Base-by-base conservation (phyloP, 2,329 filamentous ascomycete genomes). In the Neonectria punicea region DNA sequence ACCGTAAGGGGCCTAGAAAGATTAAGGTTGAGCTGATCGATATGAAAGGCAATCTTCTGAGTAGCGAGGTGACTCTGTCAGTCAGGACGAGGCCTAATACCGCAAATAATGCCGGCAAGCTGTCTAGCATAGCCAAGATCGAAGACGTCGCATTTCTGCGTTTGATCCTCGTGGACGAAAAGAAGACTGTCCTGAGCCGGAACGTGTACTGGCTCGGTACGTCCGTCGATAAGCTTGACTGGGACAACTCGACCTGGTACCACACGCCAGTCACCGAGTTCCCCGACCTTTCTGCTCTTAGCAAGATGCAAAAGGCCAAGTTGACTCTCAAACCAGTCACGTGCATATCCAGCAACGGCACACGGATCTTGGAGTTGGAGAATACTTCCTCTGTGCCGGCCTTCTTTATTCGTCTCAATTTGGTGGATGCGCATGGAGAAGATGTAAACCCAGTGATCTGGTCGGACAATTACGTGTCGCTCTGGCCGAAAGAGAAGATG, bases 161-260 rank as follows among this genome's bases (percentile, higher is more conserved):
- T n/a, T 39, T 39, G 36, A 39, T n/a, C 14, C 36, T 39, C 14
- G 14, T n/a, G 14, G 36, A 8, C 36, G 36, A 66, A 0, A 67
- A 64, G 1, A 70, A 72, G 1, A 60, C 68, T 14, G 67, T 78
- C 1, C 68, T 90, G 2, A 88, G 85, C 65, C 80, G 86, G 2
- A 90, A 89, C 67, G 84, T 89, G 0, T 90, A 90, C 78, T 90
- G 88, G 87, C 68, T 90, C 1, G 71, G 84, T 1, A 73, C 76
- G 0, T 74, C 76, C 0, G 61, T 79, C 0, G 88, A 90, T 69
- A 74, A 73, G 1, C 74, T 90, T 5, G 79, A 86, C 65, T 90
- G 88, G 87, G 77, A 80, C 0, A 78, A 82, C 1, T 88, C 87
- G 3, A 84, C 82, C 1, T 91, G 87, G 87, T 89, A 39, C 36